phyloP scores from a whole-genome alignment of 2,329 filamentous ascomycete species.

The Aspergillus cejpii region DNA sequence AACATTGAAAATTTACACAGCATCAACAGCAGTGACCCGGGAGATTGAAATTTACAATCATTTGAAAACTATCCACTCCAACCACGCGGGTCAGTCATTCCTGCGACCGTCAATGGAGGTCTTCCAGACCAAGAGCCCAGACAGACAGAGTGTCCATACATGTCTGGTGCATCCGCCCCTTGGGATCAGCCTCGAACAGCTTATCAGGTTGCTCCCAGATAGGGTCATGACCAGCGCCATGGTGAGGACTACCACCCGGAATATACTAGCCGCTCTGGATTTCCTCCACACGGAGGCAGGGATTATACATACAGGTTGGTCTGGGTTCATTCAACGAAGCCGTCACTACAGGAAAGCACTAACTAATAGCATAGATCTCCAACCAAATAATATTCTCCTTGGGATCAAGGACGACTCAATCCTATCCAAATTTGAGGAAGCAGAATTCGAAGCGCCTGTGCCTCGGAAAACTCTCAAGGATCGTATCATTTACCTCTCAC shows the following conservation, averaged over 20 bases:
- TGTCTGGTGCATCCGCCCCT: slow-evolving; percentile 28
- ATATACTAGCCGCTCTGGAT: slow-evolving; percentile 22
- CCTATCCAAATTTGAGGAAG: slow-evolving; percentile 23
- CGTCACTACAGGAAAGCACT: not conserved
- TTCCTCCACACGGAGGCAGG: slow-evolving; percentile 24
- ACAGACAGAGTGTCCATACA: slow-evolving; percentile 14
- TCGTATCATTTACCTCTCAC: slow-evolving; percentile 25
- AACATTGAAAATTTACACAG: slow-evolving; percentile 16
- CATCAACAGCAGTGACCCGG: slow-evolving; percentile 4
- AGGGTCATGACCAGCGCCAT: slow-evolving; percentile 19
- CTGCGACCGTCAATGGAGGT: slow-evolving; percentile 25
- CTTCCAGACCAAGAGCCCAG: slow-evolving; percentile 24
- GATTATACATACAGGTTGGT: slow-evolving; percentile 25
- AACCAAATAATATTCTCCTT: slow-evolving; percentile 29
- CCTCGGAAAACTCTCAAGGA: slow-evolving; percentile 24
- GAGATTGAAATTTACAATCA: slow-evolving; percentile 25
- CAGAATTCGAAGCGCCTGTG: slow-evolving; percentile 22
- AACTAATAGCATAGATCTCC: slow-evolving; percentile 21
- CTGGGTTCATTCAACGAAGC: not conserved
- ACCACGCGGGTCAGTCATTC: slow-evolving; percentile 20
- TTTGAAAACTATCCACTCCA: slow-evolving; percentile 18
- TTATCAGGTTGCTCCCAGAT: slow-evolving; percentile 12
- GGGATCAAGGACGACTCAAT: slow-evolving; percentile 25
- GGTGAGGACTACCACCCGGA: slow-evolving; percentile 18
- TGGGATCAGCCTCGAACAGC: slow-evolving; percentile 20